Conservation (phyloP, 2,329 filamentous ascomycete species). For the Aspergillus sclerotialis region DNA sequence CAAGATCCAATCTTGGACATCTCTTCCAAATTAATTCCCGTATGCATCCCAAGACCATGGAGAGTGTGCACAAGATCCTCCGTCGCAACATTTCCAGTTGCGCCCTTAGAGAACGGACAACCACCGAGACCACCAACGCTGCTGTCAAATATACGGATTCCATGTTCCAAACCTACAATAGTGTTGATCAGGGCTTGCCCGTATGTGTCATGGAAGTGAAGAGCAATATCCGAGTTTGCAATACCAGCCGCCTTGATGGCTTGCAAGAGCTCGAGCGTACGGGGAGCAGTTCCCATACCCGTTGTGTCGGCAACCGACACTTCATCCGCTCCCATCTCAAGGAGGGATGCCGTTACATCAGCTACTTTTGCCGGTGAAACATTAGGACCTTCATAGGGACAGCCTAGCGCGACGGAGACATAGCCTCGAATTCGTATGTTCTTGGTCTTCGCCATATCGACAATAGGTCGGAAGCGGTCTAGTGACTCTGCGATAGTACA, state of each 20-base stretch:
- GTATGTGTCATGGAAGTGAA: slow-evolving; percentile 63
- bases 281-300: slow-evolving; percentile 59
- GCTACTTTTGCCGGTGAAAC: slow-evolving; percentile 55
- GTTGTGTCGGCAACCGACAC: slow-evolving; percentile 61
- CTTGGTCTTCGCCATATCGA: slow-evolving; percentile 48
- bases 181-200: slow-evolving; percentile 59
- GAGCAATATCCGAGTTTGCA: slow-evolving; percentile 51
- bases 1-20: slow-evolving; percentile 50
- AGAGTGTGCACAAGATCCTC: slow-evolving; percentile 57
- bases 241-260: slow-evolving; percentile 55
- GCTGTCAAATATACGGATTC: slow-evolving; percentile 56
- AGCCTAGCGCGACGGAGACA: slow-evolving; percentile 58
- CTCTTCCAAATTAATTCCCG: slow-evolving; percentile 51
- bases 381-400: slow-evolving; percentile 59
- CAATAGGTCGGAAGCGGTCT: slow-evolving; percentile 51
- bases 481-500: slow-evolving; percentile 58
- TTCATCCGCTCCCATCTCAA: slow-evolving; percentile 61
- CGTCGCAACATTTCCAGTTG: slow-evolving; percentile 59
- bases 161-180: slow-evolving; percentile 55
- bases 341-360: slow-evolving; percentile 51
- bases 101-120: slow-evolving; percentile 59
- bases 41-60: slow-evolving; percentile 54
- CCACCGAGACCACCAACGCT: slow-evolving; percentile 59
- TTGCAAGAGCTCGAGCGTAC: slow-evolving; percentile 51
- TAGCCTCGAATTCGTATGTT: slow-evolving; percentile 57